phyloP scores from a whole-genome alignment of 768 basidiomycete species.

The Leccinellum rugosiceps region DNA sequence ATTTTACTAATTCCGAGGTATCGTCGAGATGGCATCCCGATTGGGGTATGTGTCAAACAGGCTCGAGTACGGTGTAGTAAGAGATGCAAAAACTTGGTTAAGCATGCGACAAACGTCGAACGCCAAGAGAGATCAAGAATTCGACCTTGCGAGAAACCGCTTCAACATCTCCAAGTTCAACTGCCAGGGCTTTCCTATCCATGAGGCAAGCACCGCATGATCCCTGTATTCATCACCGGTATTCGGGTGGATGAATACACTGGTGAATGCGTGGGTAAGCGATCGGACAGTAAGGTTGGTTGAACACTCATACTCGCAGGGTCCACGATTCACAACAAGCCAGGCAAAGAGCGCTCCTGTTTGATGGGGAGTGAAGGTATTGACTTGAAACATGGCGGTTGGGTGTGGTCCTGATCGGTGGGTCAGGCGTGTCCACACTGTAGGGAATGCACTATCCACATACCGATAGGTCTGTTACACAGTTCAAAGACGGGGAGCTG shows the following conservation, averaged over 20 bases:
- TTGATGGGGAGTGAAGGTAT: slow-evolving; percentile 63
- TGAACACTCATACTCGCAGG: slow-evolving; percentile 59
- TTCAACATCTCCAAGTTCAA: slow-evolving; percentile 38
- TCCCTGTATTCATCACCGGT: slow-evolving; percentile 54
- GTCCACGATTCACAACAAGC: slow-evolving; percentile 65
- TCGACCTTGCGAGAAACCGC: too few relatives aligned
- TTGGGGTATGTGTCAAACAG: too few relatives aligned
- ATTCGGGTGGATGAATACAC: slow-evolving; percentile 71
- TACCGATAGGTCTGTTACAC: slow-evolving; percentile 62
- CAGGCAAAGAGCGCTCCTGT: slow-evolving; percentile 68
- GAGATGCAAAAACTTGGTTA: too few relatives aligned
- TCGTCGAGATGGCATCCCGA: too few relatives aligned
- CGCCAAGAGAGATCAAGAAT: too few relatives aligned
- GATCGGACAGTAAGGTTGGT: neutral
- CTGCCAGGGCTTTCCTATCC: slow-evolving; percentile 66
- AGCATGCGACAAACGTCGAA: too few relatives aligned
- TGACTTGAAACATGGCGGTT: slow-evolving; percentile 69
- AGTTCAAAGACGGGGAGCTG: slow-evolving; percentile 61
- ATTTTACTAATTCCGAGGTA: too few relatives aligned
- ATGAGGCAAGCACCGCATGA: slow-evolving; percentile 60
- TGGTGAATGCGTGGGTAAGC: slow-evolving; percentile 1
- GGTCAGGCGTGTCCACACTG: neutral
- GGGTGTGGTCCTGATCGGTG: slow-evolving; percentile 56
- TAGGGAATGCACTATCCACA: slow-evolving; percentile 14
- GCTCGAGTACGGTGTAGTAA: too few relatives aligned